Evolutionary conservation across 2,329 filamentous ascomycete species (phyloP), one percentile per base, ranked within the genome.

Genomic region (Arthroderma sp.): DNA sequence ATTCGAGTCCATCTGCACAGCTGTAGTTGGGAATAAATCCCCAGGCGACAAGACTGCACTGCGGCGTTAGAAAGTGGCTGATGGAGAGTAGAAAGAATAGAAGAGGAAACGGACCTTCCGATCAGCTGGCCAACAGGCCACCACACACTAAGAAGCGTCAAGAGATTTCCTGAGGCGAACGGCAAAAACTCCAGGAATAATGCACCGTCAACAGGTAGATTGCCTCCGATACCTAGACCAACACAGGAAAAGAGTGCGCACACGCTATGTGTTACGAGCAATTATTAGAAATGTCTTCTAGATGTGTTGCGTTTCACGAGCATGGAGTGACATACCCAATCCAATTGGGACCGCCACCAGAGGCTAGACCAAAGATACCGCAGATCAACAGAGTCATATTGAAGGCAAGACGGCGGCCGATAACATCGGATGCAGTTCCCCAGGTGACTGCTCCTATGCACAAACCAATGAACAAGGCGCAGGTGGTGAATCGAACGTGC

Each of bases 181-280:
- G 86, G 86, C 1, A 93, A 66, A 52, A 89, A 89, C 57, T 94
- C 86, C 33, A 93, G 71, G 59, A 93, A 91, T 2, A 91, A 68
- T 0, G 84, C 82, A 31, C 83, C 83, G 59, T 89, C 84, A 1
- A 88, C 81, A 1, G 82, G 82, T 15, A 88, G 65, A 55, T 85
- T 89, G 4, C 85, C 85, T 27, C 81, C 81, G 5, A 84, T 79
- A 32, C 81, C 81, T 32, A 81, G 73, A 33, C 81, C 81, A 43
- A 84, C 61, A 10, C 71, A 72, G 4, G 76, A 74, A 46, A 77
- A 78, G 47, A 81, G 59, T 50, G 72, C 63, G 57, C 78, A 83
- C 4, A 78, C 72, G 36, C 68, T 64, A 41, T 3, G 27, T 6
- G 29, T 22, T 22, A 22, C 15, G 15, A 22, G 15, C 15, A 22